Evolutionary conservation across 2,329 filamentous ascomycete species (phyloP).

Genomic region (Exophiala sp.): DNA sequence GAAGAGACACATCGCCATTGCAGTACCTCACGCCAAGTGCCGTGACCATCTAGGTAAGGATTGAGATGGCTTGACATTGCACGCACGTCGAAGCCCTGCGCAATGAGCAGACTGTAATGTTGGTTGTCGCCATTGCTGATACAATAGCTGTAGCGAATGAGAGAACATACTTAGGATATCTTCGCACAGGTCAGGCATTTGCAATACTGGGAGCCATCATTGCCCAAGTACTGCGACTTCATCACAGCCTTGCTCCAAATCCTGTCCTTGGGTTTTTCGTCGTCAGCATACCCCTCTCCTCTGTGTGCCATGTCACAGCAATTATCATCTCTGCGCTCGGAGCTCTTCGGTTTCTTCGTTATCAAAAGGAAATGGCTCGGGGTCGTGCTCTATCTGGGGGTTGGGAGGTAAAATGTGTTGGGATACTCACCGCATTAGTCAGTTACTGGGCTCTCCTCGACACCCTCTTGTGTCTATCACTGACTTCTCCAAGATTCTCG

Average conservation of each 20-base stretch:
- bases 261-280: constrained; percentile 25
- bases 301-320: constrained; percentile 44
- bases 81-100: not conserved
- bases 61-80: not conserved
- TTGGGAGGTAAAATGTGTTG: constrained; percentile 23
- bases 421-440: constrained; percentile 19
- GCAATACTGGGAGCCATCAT: constrained; percentile 24
- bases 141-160: constrained; percentile 21
- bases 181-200: constrained; percentile 25
- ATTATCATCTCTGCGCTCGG: constrained; percentile 46
- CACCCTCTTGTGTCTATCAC: not conserved
- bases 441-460: constrained; percentile 1
- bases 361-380: constrained; percentile 47
- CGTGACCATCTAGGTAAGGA: constrained; percentile 26
- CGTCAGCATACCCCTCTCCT: constrained; percentile 31
- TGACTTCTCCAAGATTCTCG: constrained; percentile 17
- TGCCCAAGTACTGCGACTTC: constrained; percentile 23
- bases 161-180: constrained; percentile 25
- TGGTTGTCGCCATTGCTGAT: not conserved
- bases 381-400: constrained; percentile 23
- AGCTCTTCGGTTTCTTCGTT: constrained; percentile 49
- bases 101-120: no score
- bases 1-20: constrained; percentile 21
- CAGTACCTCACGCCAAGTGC: constrained; percentile 23
- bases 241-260: constrained; percentile 15